phyloP scores from a whole-genome alignment of 306 rosid genomes.

The Pterocarpus macrocarpus region DNA sequence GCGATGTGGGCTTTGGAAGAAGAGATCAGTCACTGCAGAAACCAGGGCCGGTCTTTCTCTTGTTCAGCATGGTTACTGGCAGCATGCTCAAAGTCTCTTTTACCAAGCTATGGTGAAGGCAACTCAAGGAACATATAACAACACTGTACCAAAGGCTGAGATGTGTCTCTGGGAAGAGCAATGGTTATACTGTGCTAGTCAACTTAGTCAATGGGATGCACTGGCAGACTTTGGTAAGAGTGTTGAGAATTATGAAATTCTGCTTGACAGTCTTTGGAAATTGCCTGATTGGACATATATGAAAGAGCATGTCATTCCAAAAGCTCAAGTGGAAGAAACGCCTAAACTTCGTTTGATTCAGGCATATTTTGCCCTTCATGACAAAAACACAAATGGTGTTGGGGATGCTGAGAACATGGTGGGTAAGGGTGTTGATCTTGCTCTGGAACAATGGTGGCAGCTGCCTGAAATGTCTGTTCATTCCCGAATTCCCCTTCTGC shows the following conservation, averaged over 20 bases:
- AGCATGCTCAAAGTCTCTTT: conserved; percentile 97
- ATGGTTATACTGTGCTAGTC: conserved; percentile 93
- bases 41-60: conserved; percentile 97
- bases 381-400: conserved; percentile 87
- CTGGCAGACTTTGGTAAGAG: conserved; percentile 94
- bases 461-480: conserved; percentile 97
- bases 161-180: conserved; percentile 99
- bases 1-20: conserved; percentile 99
- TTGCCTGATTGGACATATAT: conserved; percentile 96
- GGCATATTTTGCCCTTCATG: conserved; percentile 93
- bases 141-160: conserved; percentile 97
- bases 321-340: conserved; percentile 99
- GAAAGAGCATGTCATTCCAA: conserved; percentile 97
- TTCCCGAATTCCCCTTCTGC: conserved; percentile 96
- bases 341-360: conserved; percentile 92
- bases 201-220: conserved; percentile 99
- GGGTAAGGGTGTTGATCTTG: conserved; percentile 94
- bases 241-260: conserved; percentile 93
- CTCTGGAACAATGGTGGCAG: conserved; percentile 99
- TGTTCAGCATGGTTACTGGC: conserved; percentile 99
- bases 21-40: conserved; percentile 88
- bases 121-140: conserved; percentile 96
- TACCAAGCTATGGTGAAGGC: conserved; percentile 99
- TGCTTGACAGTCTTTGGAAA: conserved; percentile 96
- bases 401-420: conserved; percentile 91